Conservation (phyloP, 768 basidiomycete species). For the Boletus speciosus region DNA sequence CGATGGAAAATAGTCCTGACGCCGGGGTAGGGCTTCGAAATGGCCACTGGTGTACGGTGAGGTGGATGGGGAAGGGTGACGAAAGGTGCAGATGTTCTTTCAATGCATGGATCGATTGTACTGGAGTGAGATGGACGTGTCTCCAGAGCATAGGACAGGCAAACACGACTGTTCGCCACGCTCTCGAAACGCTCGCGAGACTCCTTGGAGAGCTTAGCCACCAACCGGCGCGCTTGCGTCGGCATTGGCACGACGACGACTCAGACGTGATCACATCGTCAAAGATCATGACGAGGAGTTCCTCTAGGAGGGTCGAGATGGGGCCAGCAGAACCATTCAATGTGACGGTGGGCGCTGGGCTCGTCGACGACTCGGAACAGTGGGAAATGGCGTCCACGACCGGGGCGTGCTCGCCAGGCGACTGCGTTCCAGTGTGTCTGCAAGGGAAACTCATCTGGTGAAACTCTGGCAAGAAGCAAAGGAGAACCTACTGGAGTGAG, state of each 20-base stretch:
- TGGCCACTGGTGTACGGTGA: slow-evolving; percentile 20
- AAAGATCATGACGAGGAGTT: slow-evolving; percentile 22
- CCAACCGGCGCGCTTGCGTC: neutral
- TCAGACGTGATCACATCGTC: slow-evolving; percentile 15
- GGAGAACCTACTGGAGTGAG: slow-evolving; percentile 1
- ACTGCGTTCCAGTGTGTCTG: neutral
- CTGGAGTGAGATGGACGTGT: slow-evolving; percentile 15
- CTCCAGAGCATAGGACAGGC: slow-evolving; percentile 21
- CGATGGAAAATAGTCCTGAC: slow-evolving; percentile 11
- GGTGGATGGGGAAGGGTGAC: slow-evolving; percentile 9
- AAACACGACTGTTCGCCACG: slow-evolving; percentile 15
- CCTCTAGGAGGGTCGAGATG: slow-evolving; percentile 13
- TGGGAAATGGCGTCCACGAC: neutral
- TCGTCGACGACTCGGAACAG: neutral
- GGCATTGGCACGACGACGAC: neutral
- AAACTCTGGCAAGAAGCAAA: neutral
- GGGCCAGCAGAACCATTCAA: neutral
- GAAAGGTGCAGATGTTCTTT: slow-evolving; percentile 18
- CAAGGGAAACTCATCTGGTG: neutral
- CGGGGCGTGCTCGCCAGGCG: neutral
- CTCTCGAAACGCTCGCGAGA: slow-evolving; percentile 15
- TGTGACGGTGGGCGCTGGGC: neutral
- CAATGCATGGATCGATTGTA: slow-evolving; percentile 5
- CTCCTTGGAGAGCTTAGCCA: slow-evolving; percentile 9
- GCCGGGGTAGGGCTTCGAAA: slow-evolving; percentile 7